Percentiles rank a stretch among this genome's conserved stretches.
Conservation (phyloP, 2,329 filamentous ascomycete species). For the Domatiomyces catenatus region DNA sequence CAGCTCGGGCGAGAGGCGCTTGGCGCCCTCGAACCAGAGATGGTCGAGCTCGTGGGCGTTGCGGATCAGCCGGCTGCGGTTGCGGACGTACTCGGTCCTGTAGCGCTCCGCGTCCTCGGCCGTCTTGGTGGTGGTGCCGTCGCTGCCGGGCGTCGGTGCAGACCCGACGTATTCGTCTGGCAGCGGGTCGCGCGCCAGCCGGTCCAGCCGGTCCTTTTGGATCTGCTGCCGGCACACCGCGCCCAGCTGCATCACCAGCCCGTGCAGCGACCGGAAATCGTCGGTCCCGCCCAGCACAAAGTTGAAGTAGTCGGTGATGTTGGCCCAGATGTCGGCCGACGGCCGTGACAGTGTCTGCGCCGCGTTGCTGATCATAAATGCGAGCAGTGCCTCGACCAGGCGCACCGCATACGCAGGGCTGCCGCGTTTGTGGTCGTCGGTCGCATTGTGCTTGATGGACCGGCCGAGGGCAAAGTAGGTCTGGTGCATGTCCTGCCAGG, state of each 20-base stretch:
- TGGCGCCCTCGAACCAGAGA: conserved; percentile 30
- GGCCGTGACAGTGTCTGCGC: conserved; percentile 27
- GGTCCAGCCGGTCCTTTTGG: conserved; percentile 30
- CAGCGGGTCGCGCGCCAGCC: conserved; percentile 27
- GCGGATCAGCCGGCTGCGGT: conserved; percentile 27
- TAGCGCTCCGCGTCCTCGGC: conserved; percentile 21
- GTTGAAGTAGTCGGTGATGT: conserved; percentile 32
- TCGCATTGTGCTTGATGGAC: conserved; percentile 30
- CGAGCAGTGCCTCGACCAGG: conserved; percentile 30
- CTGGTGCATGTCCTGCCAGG: conserved; percentile 29
- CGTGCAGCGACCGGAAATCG: conserved; percentile 27
- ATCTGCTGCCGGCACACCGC: conserved; percentile 33
- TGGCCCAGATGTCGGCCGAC: conserved; percentile 29
- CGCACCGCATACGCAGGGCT: conserved; percentile 8
- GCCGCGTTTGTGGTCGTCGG: conserved; percentile 22
- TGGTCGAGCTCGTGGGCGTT: conserved; percentile 28
- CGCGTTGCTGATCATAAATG: conserved; percentile 33
- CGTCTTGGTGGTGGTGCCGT: conserved; percentile 25
- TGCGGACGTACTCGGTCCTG: conserved; percentile 25
- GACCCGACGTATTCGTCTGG: conserved; percentile 24
- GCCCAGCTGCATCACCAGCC: conserved; percentile 31
- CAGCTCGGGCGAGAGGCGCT: conserved; percentile 26
- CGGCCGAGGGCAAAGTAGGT: conserved; percentile 30
- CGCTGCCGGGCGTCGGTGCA: conserved; percentile 30
- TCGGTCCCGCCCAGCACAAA: conserved; percentile 27